Base-by-base conservation (phyloP, 2,329 filamentous ascomycete species). In the Arthrobotrys iridis region DNA sequence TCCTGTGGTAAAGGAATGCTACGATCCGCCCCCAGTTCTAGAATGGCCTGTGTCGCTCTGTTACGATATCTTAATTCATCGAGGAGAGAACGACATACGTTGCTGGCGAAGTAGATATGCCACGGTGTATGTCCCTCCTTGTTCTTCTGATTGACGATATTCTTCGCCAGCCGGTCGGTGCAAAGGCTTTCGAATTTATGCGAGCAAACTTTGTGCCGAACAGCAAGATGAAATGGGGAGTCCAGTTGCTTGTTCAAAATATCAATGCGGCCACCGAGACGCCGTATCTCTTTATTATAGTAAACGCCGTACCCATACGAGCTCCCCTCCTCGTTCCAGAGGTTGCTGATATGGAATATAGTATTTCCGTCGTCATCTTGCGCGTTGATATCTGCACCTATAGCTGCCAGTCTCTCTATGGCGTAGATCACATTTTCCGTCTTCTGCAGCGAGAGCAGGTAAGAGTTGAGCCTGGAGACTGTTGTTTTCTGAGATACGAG, bases 361-460 rank as follows among this genome's bases (percentile, higher is more conserved):
- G 59, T 63, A 40, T 63, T 63, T 37, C 59, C 59, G 11, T 37
- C 4, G 2, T 50, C 28, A 20, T 48, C 45, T 28, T 15, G 24
- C 18, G 43, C 37, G 7, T 63, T 50, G 6, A 63, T 63, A 37
- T 63, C 59, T 7, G 30, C 59, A 2, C 59, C 59, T 18, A 63
- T 24, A 0, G 20, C n/a, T 5, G 40, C 30, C 3, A 62, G 57
- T 13, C 18, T 62, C 1, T 22, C 3, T 1, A 43, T 22, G 4
- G 18, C 10, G 6, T 43, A 22, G 4, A 20, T 3, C 40, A 43
- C 40, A 8, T 43, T 43, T 20, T 22, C 6, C n/a, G 18, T 22
- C 4, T 8, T 5, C 10, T 10, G 15, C 6, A 43, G 40, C 3
- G 15, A 43, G 4, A 20, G 40, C 10, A 43, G 7, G 6, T 20